A percentile compares a stretch with the other conserved stretches of the same genome.
These are phyloP conservation scores for Oehlia diaphana DNA, from an alignment of 192 early-diverging fungal genomes.

Conservation along the genomic window DNA sequence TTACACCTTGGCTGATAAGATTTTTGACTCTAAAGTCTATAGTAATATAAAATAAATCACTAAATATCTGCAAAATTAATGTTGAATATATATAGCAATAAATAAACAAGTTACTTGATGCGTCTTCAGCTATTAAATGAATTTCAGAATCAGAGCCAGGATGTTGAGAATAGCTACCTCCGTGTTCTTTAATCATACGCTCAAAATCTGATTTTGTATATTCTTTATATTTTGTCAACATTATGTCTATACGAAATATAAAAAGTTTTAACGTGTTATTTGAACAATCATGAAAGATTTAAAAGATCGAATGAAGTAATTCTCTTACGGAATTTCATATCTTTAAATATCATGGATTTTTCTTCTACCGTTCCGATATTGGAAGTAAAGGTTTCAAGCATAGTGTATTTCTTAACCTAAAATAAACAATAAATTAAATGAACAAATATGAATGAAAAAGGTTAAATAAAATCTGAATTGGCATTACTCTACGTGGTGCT, in stretches of 20 bases:
- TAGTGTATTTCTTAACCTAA: not conserved
- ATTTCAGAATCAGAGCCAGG: conserved; percentile 3
- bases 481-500: not conserved
- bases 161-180: conserved; percentile 61
- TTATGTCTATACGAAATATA: conserved; percentile 8
- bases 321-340: conserved; percentile 58
- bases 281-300: not conserved
- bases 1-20: conserved; percentile 46
- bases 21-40: conserved; percentile 57
- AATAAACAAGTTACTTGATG: not conserved
- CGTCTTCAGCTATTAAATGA: conserved; percentile 15
- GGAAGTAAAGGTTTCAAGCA: not conserved
- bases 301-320: not conserved
- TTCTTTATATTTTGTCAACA: conserved; percentile 24
- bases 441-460: not conserved
- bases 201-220: conserved; percentile 61
- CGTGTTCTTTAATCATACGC: conserved; percentile 55
- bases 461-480: not conserved
- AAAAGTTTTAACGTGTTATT: not conserved
- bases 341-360: conserved; percentile 59
- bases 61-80: not conserved
- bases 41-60: not conserved
- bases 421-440: not conserved
- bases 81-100: no score
- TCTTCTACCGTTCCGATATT: conserved; percentile 31